phyloP scores from a whole-genome alignment of 176 grass and related monocot genomes.

The Cocos nucifera region DNA sequence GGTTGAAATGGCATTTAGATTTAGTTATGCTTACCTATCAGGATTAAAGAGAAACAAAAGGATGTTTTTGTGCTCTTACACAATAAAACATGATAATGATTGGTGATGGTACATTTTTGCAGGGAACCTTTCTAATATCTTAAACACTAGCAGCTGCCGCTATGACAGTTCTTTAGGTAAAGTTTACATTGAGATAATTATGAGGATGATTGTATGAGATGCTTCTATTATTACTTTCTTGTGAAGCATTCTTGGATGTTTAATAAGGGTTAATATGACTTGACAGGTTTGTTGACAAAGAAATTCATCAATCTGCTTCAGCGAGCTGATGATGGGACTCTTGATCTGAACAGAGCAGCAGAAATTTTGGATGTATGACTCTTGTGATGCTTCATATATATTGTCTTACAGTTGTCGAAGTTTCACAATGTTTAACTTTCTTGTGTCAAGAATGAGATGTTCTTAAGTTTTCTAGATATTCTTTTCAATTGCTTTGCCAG shows the following conservation, averaged over 20 bases:
- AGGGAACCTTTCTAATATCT: conserved; percentile 13
- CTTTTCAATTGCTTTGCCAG: conserved; percentile 20
- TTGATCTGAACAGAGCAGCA: conserved; percentile 94
- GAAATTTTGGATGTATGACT: conserved; percentile 60
- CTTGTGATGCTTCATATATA: conserved; percentile 8
- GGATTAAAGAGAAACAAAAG: too few species aligned
- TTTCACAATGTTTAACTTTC: conserved; percentile 2
- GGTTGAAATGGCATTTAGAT: too few species aligned
- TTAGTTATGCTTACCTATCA: too few species aligned
- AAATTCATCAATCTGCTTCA: conserved; percentile 79
- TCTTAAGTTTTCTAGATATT: too few species aligned
- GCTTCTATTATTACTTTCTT: too few species aligned
- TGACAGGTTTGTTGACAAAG: conserved; percentile 83
- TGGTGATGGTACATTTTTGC: conserved; percentile 22
- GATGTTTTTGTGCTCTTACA: not conserved
- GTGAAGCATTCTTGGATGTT: too few species aligned
- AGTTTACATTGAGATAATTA: not conserved
- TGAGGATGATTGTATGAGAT: too few species aligned
- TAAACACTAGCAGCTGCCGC: conserved; percentile 38
- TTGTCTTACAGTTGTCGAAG: not conserved
- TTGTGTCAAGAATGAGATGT: not conserved
- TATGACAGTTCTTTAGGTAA: conserved; percentile 90
- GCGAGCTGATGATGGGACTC: conserved; percentile 70
- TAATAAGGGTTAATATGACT: not conserved
- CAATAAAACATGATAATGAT: conserved; percentile 14